Conservation (phyloP, 805 yeast species). For the Phaffomyces opuntiae region DNA sequence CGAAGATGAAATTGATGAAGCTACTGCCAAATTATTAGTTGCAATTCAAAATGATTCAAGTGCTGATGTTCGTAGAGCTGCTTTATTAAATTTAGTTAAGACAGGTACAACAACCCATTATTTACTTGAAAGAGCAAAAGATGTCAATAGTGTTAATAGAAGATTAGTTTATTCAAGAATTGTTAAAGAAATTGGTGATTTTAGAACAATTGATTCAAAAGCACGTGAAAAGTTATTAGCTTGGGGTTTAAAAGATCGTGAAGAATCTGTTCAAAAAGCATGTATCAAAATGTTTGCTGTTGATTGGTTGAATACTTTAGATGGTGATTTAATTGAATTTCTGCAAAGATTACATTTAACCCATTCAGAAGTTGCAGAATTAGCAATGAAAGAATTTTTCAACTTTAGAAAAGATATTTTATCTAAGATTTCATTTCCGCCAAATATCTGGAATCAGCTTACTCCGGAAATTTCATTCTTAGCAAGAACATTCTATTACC, state of each 20-base stretch:
- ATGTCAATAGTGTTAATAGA: conserved; percentile 64
- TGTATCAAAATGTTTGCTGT: conserved; percentile 62
- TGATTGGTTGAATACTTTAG: conserved; percentile 64
- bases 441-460: conserved; percentile 60
- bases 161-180: conserved; percentile 63
- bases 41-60: conserved; percentile 71
- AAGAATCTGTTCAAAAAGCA: conserved; percentile 61
- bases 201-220: conserved; percentile 44
- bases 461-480: conserved; percentile 73
- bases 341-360: conserved; percentile 65
- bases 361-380: conserved; percentile 59
- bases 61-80: conserved; percentile 86
- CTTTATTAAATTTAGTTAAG: conserved; percentile 62
- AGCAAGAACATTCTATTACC: conserved; percentile 57
- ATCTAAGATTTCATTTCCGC: conserved; percentile 50
- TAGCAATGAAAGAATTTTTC: conserved; percentile 60
- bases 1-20: conserved; percentile 31
- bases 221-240: conserved; percentile 60
- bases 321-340: conserved; percentile 66
- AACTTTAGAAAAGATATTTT: conserved; percentile 57
- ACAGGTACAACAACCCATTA: conserved; percentile 44
- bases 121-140: conserved; percentile 77
- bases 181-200: conserved; percentile 60
- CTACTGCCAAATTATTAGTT: conserved; percentile 39
- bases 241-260: conserved; percentile 90